Evolutionary conservation across 139 green algal species (phyloP).

Genomic region (Volvox reticuliferus): DNA sequence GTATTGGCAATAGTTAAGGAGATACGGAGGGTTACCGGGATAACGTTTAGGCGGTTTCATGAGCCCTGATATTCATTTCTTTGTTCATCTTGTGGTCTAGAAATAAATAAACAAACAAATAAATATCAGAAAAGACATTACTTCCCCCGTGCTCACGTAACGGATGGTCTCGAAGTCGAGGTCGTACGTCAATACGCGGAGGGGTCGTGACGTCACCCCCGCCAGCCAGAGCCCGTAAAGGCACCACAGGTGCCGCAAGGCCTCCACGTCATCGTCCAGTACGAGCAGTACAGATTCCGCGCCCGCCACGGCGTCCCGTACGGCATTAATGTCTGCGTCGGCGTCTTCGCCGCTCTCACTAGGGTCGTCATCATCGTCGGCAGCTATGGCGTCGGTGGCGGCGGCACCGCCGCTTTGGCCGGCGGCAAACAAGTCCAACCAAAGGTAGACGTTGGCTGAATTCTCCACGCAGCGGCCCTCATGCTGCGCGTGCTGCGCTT

Average conservation of each 20-base stretch:
- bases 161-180: conserved; percentile 2
- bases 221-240: conserved; percentile 21
- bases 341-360: neutral
- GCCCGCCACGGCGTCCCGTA: conserved; percentile 7
- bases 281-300: conserved; percentile 8
- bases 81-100: no score
- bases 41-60: no score
- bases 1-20: no score
- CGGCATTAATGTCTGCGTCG: neutral
- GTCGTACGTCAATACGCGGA: conserved; percentile 34
- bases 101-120: no score
- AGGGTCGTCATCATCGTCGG: neutral
- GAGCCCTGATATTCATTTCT: no score
- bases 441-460: neutral
- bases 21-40: no score
- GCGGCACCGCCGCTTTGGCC: neutral
- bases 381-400: neutral
- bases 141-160: neutral
- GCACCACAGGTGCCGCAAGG: neutral
- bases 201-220: neutral
- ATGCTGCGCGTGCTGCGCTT: neutral
- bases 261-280: conserved; percentile 3
- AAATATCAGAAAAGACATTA: no score
- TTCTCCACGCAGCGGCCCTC: neutral
- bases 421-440: conserved; percentile 7